These are phyloP conservation scores for Singerocomus inundabilis DNA, from an alignment of 1,284 basidiomycete genomes.

Conservation along the genomic window DNA sequence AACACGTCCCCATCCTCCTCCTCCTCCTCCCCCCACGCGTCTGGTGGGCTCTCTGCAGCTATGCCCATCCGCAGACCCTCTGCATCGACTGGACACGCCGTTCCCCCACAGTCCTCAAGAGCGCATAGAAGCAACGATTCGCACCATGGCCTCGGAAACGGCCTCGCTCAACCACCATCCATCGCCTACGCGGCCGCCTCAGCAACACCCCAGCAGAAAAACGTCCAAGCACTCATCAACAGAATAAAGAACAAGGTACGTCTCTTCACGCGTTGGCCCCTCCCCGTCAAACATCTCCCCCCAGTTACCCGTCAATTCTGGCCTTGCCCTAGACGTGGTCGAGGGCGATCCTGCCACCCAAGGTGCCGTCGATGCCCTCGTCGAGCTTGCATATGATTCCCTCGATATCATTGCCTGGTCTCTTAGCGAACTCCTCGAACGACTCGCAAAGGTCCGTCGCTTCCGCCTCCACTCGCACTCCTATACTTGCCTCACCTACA, in stretches of 20 bases:
- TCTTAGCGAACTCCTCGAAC: constrained; percentile 74
- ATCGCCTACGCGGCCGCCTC: constrained; percentile 36
- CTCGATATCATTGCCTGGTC: constrained; percentile 77
- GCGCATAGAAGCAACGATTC: constrained; percentile 52
- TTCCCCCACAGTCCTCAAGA: constrained; percentile 29
- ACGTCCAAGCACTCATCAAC: constrained; percentile 68
- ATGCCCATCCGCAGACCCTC: constrained; percentile 50
- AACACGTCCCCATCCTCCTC: constrained; percentile 8
- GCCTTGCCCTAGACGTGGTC: constrained; percentile 65
- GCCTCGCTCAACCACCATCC: constrained; percentile 33
- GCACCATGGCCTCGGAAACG: constrained; percentile 41
- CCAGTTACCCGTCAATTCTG: constrained; percentile 86
- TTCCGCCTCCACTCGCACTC: background rate
- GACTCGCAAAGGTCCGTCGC: constrained; percentile 67
- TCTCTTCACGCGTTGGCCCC: background rate
- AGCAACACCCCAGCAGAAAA: constrained; percentile 67
- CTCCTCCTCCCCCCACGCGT: too few species aligned
- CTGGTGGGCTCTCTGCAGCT: constrained; percentile 18
- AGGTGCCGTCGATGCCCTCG: constrained; percentile 73
- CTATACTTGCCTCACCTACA: constrained; percentile 10
- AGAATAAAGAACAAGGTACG: constrained; percentile 69
- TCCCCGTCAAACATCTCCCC: background rate
- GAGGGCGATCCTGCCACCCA: constrained; percentile 73
- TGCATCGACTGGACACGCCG: constrained; percentile 39
- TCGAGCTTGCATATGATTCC: constrained; percentile 75